A percentile compares a stretch with the other conserved stretches of the same genome.
Conservation (phyloP, 2,329 filamentous ascomycete species). For the Botrytis aclada region DNA sequence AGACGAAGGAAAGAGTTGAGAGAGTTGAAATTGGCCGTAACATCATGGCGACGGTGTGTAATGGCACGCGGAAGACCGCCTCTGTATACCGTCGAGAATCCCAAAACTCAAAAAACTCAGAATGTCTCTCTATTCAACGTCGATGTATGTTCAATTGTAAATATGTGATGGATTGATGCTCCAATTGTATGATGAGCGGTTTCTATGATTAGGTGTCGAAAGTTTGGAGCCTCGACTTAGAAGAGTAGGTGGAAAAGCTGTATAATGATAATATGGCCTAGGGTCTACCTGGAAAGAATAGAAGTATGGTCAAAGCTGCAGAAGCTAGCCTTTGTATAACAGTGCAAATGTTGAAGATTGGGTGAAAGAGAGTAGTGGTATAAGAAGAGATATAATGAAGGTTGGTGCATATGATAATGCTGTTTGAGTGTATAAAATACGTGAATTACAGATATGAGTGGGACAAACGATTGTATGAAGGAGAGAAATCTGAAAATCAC, state of each 20-base stretch:
- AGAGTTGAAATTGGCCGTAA: slow-evolving; percentile 32
- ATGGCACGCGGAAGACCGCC: slow-evolving; percentile 17
- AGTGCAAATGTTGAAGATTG: neutral
- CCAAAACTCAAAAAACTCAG: neutral
- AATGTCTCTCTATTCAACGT: neutral
- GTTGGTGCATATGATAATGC: neutral
- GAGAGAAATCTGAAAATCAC: neutral
- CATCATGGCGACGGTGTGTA: slow-evolving; percentile 31
- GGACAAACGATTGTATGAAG: slow-evolving; percentile 15
- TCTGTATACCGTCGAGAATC: slow-evolving; percentile 4
- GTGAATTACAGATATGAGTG: neutral
- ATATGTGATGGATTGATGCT: neutral
- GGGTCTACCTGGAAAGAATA: slow-evolving; percentile 58
- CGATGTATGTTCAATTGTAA: slow-evolving; percentile 8
- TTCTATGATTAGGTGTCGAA: slow-evolving; percentile 17
- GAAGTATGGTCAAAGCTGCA: slow-evolving; percentile 23
- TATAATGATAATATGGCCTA: slow-evolving; percentile 44
- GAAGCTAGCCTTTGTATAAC: neutral
- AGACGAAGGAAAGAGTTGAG: slow-evolving; percentile 33
- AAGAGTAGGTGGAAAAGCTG: slow-evolving; percentile 15
- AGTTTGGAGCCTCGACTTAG: slow-evolving; percentile 4
- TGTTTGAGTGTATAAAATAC: slow-evolving; percentile 6
- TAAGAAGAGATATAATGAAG: slow-evolving; percentile 8
- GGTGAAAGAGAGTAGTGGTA: neutral
- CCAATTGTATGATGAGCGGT: slow-evolving; percentile 6